Conservation (phyloP, 106 monocot species). For the Platanthera zijinensis region DNA sequence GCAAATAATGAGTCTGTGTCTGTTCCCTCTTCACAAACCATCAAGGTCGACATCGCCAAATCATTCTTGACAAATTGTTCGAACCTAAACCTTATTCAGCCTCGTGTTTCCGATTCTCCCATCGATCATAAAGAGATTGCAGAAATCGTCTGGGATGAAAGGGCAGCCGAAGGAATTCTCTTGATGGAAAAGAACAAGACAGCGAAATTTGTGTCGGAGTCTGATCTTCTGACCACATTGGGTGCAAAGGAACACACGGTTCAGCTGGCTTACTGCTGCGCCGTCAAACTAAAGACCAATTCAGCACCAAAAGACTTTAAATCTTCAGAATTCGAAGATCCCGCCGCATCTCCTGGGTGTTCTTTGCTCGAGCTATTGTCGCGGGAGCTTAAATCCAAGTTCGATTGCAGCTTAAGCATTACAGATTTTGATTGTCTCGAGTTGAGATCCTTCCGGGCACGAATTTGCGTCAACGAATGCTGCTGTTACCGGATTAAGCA, state of each 20-base stretch:
- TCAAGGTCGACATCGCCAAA: constrained; percentile 51
- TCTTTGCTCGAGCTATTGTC: constrained; percentile 25
- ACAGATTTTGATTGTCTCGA: constrained; percentile 22
- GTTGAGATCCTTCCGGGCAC: constrained; percentile 29
- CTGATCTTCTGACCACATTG: constrained; percentile 48
- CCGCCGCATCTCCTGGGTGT: background rate
- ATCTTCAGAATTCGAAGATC: background rate
- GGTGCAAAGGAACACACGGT: constrained; percentile 36
- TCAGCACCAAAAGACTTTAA: background rate
- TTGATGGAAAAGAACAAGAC: constrained; percentile 74
- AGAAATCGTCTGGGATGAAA: constrained; percentile 16
- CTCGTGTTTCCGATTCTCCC: constrained; percentile 2
- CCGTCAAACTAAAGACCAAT: constrained; percentile 15
- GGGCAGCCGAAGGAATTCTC: constrained; percentile 56
- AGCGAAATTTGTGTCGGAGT: constrained; percentile 45
- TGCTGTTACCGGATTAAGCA: constrained; percentile 28
- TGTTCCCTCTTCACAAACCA: constrained; percentile 35
- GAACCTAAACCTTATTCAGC: background rate
- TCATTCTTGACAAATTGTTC: constrained; percentile 38
- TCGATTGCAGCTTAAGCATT: constrained; percentile 13
- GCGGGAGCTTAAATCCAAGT: constrained; percentile 17
- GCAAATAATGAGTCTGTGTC: constrained; percentile 72
- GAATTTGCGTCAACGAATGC: constrained; percentile 29
- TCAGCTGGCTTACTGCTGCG: constrained; percentile 38
- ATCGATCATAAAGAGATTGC: constrained; percentile 3